These are phyloP conservation scores for Aspergillus mulundensis DNA, from an alignment of 495 filamentous ascomycete species.

Conservation along the genomic window DNA sequence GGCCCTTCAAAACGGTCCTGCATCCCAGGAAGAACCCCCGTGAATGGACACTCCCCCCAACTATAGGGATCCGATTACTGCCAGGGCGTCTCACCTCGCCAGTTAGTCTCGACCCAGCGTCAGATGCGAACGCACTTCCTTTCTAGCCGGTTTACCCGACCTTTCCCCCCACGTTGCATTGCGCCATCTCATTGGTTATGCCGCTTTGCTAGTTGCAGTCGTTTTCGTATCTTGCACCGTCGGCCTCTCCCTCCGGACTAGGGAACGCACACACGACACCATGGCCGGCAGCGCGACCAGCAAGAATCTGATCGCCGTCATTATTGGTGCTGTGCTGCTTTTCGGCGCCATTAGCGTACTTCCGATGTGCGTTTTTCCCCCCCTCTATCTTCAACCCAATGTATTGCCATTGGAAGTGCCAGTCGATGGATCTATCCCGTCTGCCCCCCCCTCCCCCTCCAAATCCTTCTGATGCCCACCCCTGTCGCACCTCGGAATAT, in stretches of 20 bases:
- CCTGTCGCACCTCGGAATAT: slow-evolving; percentile 20
- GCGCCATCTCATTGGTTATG: slow-evolving; percentile 14
- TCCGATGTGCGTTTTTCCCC: slow-evolving; percentile 29
- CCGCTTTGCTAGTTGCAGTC: slow-evolving; percentile 2
- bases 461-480: neutral
- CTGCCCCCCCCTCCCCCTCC: neutral
- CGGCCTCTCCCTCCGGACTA: slow-evolving; percentile 16
- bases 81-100: slow-evolving; percentile 1
- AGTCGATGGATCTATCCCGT: neutral
- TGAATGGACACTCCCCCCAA: slow-evolving; percentile 12
- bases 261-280: slow-evolving; percentile 16
- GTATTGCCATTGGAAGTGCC: no score
- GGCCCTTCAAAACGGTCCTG: slow-evolving; percentile 6
- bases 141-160: slow-evolving; percentile 16
- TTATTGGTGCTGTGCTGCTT: slow-evolving; percentile 31
- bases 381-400: slow-evolving; percentile 12
- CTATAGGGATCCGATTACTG: neutral
- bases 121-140: slow-evolving; percentile 1
- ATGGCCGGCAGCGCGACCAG: slow-evolving; percentile 26
- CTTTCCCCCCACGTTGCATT: slow-evolving; percentile 2
- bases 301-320: slow-evolving; percentile 31
- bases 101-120: slow-evolving; percentile 3
- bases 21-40: neutral
- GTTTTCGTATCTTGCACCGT: slow-evolving; percentile 9
- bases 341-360: slow-evolving; percentile 31